phyloP scores from a whole-genome alignment of 208 protist genomes.

The Angomonas deanei region DNA sequence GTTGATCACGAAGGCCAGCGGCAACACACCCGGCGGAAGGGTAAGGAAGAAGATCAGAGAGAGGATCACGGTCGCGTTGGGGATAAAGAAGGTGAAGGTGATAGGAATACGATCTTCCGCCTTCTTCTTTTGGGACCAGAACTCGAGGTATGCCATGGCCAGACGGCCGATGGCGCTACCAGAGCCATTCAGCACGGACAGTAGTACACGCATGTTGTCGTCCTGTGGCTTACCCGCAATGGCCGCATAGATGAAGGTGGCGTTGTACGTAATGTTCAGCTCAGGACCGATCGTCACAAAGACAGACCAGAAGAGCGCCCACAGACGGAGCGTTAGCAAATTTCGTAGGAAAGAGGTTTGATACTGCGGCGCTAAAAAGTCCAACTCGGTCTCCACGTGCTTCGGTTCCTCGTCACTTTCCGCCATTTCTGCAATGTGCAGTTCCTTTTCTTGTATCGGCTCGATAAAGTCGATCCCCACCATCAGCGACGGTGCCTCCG shows the following conservation, averaged over 20 bases:
- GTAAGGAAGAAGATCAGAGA: slow-evolving; percentile 20
- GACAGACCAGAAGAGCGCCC: slow-evolving; percentile 16
- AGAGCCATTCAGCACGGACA: slow-evolving; percentile 22
- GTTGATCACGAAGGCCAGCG: slow-evolving; percentile 22
- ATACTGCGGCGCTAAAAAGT: slow-evolving; percentile 42
- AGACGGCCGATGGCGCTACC: slow-evolving; percentile 26
- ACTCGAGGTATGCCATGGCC: slow-evolving; percentile 19
- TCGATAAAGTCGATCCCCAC: background rate
- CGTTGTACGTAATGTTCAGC: slow-evolving; percentile 21
- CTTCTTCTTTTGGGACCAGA: slow-evolving; percentile 11
- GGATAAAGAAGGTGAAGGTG: slow-evolving; percentile 18
- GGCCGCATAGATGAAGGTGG: slow-evolving; percentile 20
- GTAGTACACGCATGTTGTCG: slow-evolving; percentile 14
- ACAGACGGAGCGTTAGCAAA: slow-evolving; percentile 19
- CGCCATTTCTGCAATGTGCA: background rate
- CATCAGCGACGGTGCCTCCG: too few relatives aligned
- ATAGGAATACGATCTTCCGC: slow-evolving; percentile 27
- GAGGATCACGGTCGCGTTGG: slow-evolving; percentile 14
- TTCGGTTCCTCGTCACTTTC: background rate
- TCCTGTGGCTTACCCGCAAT: slow-evolving; percentile 2
- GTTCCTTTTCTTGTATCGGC: background rate
- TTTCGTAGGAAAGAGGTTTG: slow-evolving; percentile 23
- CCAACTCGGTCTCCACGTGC: slow-evolving; percentile 13
- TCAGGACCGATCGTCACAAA: slow-evolving; percentile 19
- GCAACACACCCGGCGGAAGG: slow-evolving; percentile 10